Evolutionary conservation across 2,329 filamentous ascomycete species (phyloP).

Genomic region (Tolypocladium inflatum): DNA sequence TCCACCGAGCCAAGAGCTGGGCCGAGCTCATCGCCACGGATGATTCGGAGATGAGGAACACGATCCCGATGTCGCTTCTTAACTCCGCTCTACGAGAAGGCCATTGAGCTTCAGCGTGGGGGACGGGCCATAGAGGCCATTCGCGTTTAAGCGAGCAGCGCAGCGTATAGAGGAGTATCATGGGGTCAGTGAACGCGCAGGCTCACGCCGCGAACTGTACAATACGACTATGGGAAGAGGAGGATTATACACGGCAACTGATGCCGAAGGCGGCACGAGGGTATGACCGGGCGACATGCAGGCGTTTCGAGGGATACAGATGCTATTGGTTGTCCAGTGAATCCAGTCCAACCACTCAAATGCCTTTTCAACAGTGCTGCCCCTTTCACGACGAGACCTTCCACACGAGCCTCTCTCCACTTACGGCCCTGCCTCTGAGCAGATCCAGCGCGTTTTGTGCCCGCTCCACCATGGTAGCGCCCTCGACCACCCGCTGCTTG

Average conservation of each 20-base stretch:
- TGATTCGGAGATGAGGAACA: background rate
- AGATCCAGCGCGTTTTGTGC: conserved; percentile 26
- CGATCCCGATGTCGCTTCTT: too few species aligned
- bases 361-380: too few species aligned
- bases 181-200: background rate
- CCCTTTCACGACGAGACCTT: conserved; percentile 9
- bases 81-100: background rate
- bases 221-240: background rate
- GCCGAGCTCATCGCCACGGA: background rate
- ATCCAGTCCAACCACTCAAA: background rate
- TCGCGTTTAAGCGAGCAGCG: background rate
- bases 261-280: background rate
- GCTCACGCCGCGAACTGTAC: background rate
- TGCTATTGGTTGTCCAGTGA: background rate
- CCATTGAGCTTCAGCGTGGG: background rate
- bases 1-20: background rate
- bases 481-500: conserved; percentile 30
- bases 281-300: background rate
- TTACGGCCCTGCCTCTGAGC: conserved; percentile 25
- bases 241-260: background rate
- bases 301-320: background rate
- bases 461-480: conserved; percentile 25
- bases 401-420: conserved; percentile 32
- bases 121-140: background rate
- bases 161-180: too few species aligned